Evolutionary conservation across 768 basidiomycete genomes (phyloP), one percentile per base, ranked within the genome.

Genomic region (Pholiota conissans): DNA sequence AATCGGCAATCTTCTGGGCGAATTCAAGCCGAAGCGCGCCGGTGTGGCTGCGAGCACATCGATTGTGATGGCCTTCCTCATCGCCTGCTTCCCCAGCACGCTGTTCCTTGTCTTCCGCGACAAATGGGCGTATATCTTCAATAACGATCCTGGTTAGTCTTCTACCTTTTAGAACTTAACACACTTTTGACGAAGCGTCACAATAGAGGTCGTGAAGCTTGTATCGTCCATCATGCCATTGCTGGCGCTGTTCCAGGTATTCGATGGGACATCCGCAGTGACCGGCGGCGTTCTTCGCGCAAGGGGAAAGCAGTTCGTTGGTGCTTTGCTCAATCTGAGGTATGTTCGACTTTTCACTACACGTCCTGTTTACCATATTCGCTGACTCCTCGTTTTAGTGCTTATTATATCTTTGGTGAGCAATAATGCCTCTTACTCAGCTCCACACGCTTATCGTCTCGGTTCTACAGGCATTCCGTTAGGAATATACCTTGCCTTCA

Each of bases 271-370:
- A 10, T 69, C 80, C 2, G 86, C 81, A 0, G 82, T 94, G 5
- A 79, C 84, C 0, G 82, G 79, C 6, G 95, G 95, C 2, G 84
- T 97, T 59, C 78, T 98, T 53, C 81, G 96, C 40, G 89, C 95
- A 0, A 76, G 85, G 35, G 95, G 95, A 20, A 90, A 88, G 70
- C 90, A 91, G 81, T 80, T 85, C 57, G 79, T 82, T 0, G 91
- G 92, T 3, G 93, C 93, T 0, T 50, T 95, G 10, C 77, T 94
- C 55, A 95, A 95, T 67, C 73, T 94, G n/a, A 87, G 84, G 85
- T 81, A 65, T 57, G 71, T 69, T 51, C 5, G n/a, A 40, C 18
- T 10, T 10, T 5, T 22, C 11, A n/a, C 42, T n/a, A n/a, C 7
- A n/a, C 18, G 22, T 26, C 22, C 30, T 32, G 28, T 9, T 52